phyloP scores from a whole-genome alignment of 1,284 basidiomycete species.

The Melampsora occidentalis region DNA sequence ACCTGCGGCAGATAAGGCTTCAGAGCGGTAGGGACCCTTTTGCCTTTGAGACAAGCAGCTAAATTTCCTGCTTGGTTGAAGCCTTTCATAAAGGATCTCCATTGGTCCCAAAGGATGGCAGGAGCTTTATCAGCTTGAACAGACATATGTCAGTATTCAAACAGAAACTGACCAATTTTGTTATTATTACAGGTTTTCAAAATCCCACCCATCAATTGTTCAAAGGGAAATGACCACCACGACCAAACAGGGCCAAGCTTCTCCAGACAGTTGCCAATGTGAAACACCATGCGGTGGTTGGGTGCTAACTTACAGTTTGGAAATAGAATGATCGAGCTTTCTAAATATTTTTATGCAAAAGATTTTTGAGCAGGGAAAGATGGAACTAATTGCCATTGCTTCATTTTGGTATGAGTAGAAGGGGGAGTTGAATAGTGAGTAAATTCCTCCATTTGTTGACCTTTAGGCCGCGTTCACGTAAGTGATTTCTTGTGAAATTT shows the following conservation, averaged over 20 bases:
- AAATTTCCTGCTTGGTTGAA: neutral
- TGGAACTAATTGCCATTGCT: neutral
- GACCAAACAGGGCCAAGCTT: slow-evolving; percentile 7
- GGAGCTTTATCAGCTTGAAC: neutral
- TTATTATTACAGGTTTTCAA: neutral
- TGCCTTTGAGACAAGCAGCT: too few relatives aligned
- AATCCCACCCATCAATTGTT: slow-evolving; percentile 9
- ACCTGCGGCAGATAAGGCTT: too few relatives aligned
- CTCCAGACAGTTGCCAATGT: slow-evolving; percentile 9
- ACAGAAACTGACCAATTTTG: neutral
- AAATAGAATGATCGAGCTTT: slow-evolving; percentile 9
- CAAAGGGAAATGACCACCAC: slow-evolving; percentile 14
- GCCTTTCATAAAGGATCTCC: neutral
- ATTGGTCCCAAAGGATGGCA: neutral
- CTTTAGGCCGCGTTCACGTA: too few relatives aligned
- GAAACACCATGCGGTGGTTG: slow-evolving; percentile 11
- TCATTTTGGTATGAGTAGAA: slow-evolving; percentile 13
- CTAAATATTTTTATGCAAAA: slow-evolving; percentile 4
- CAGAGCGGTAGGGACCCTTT: too few relatives aligned
- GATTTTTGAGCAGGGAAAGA: slow-evolving; percentile 16
- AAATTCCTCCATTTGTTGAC: slow-evolving; percentile 25
- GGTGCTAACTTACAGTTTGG: neutral
- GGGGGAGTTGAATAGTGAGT: slow-evolving; percentile 19
- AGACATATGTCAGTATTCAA: neutral
- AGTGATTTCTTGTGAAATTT: too few relatives aligned